phyloP scores from a whole-genome alignment of 208 protist species.

The Leptomonas pyrrhocoris region DNA sequence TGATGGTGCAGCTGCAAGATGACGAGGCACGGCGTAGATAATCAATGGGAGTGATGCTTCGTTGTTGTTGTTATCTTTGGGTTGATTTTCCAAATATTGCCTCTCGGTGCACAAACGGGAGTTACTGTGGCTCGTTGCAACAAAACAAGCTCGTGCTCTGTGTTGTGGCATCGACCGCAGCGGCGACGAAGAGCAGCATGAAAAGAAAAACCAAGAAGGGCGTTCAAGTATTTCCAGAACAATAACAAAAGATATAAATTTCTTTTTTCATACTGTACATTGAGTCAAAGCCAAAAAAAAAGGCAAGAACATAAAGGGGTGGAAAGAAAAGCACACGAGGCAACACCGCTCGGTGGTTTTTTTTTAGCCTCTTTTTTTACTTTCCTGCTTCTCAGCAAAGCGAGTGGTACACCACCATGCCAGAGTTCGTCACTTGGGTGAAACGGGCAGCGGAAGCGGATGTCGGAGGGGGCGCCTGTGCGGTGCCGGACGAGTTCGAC shows the following conservation, averaged over 20 bases:
- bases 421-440: conserved; percentile 65
- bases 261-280: not conserved
- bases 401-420: conserved; percentile 72
- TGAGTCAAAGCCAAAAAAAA: not conserved
- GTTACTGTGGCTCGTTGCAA: too few species aligned
- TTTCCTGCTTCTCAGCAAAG: conserved; percentile 1
- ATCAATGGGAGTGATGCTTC: too few species aligned
- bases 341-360: too few species aligned
- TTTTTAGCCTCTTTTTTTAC: too few species aligned
- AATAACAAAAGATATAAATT: not conserved
- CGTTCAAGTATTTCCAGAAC: not conserved
- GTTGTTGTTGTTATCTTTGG: too few species aligned
- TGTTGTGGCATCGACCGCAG: too few species aligned
- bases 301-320: not conserved
- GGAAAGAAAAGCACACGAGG: not conserved
- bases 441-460: conserved; percentile 22
- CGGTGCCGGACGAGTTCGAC: not conserved
- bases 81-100: too few species aligned
- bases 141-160: too few species aligned
- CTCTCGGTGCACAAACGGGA: too few species aligned
- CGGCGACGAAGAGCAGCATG: not conserved
- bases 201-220: not conserved
- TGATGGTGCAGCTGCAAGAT: too few species aligned
- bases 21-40: too few species aligned
- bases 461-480: conserved; percentile 8